Evolutionary conservation across 805 yeast genomes (phyloP), one percentile per base, ranked within the genome.

Genomic region (Starmerella vaccinii): DNA sequence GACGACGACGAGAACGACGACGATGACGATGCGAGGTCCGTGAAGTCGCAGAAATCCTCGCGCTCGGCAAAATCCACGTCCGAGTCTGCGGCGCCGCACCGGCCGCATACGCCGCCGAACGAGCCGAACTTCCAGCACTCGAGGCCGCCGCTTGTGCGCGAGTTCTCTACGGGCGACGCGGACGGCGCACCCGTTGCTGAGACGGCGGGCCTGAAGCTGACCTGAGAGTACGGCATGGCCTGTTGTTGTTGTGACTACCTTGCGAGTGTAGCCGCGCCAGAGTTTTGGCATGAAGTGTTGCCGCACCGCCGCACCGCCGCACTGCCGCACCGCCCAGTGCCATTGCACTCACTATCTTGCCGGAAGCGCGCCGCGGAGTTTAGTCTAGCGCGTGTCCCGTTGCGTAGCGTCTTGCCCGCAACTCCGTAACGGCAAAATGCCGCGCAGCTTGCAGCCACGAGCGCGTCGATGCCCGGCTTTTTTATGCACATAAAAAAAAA

Each of bases 101-200:
- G 54, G 39, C 52, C 57, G 39, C 54, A 44, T 37, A 52, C 56
- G 22, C 54, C 60, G 40, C 59, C 58, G 12, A 22, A 40, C 27
- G 52, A 56, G 46, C 57, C 61, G 15, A 3, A 26, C 29, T 45
- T 22, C 32, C 40, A 24, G 21, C 47, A 27, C 15, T 41, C 45
- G 23, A 57, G 57, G n/a, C 60, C 60, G 24, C 45, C 51, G 16
- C 37, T 50, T 34, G 46, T 45, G 33, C 57, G 59, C 21, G 32
- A 57, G 50, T 53, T 40, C 29, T 49, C 57, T 10, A 40, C 55
- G 9, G 60, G 60, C 32, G 55, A 48, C 24, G 38, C 49, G 41
- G 42, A 22, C 12, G 22, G 24, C 44, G 37, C 16, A 29, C 38
- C 46, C 5, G 46, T 30, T 19, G 9, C 16, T 6, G 38, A 22